Conservation (phyloP, 2,329 filamentous ascomycete species). For the Alternaria sp. region DNA sequence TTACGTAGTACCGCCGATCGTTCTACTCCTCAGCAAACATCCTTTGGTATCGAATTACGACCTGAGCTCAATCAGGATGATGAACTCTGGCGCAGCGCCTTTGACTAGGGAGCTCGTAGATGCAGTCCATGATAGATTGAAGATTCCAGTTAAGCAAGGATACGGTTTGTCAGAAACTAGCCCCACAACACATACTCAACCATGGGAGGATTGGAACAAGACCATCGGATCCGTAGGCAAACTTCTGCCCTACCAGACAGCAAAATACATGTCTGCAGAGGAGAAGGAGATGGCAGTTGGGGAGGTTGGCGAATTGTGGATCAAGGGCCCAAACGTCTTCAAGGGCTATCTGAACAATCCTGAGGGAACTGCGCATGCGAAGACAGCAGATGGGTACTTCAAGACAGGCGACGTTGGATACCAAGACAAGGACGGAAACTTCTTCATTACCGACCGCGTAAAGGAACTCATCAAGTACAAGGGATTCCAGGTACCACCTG, state of each 20-base stretch:
- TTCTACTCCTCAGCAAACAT: constrained; percentile 81
- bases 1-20: constrained; percentile 85
- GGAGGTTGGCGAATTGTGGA: constrained; percentile 67
- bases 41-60: constrained; percentile 82
- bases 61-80: constrained; percentile 77
- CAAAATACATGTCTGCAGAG: constrained; percentile 75
- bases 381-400: constrained; percentile 83
- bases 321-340: constrained; percentile 83
- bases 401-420: constrained; percentile 89
- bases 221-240: constrained; percentile 81
- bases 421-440: constrained; percentile 78
- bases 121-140: constrained; percentile 75
- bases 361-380: constrained; percentile 72
- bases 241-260: constrained; percentile 79
- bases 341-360: constrained; percentile 79
- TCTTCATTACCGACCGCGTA: constrained; percentile 85
- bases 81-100: constrained; percentile 89
- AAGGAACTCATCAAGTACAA: constrained; percentile 56
- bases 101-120: constrained; percentile 82
- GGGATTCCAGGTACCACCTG: constrained; percentile 59
- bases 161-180: constrained; percentile 91
- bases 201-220: constrained; percentile 77
- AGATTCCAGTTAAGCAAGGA: constrained; percentile 86
- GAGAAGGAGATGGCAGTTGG: constrained; percentile 69
- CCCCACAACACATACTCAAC: constrained; percentile 78